A percentile compares a stretch with the other conserved stretches of the same genome.
Evolutionary conservation across 768 basidiomycete species (phyloP).

Genomic region (Psilocybe azurescens): DNA sequence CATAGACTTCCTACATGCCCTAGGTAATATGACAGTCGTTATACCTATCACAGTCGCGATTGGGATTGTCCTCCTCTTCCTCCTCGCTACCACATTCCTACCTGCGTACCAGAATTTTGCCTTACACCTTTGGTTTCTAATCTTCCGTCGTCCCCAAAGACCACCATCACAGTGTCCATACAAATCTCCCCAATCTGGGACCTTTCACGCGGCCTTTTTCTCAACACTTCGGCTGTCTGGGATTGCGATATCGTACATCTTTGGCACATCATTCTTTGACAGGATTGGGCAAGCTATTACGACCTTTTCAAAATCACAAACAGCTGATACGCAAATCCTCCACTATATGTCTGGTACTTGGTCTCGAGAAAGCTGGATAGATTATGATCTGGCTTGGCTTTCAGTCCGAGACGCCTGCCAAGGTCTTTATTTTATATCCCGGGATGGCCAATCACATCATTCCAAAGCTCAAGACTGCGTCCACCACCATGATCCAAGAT

Average conservation of each 20-base stretch:
- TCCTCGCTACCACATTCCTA: neutral
- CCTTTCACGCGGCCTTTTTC: conserved; percentile 1
- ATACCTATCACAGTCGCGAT: neutral
- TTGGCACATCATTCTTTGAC: neutral
- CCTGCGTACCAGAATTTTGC: neutral
- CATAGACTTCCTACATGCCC: conserved; percentile 16
- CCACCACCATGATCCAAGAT: neutral
- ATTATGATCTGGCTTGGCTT: neutral
- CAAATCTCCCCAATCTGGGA: conserved; percentile 9
- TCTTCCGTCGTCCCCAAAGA: neutral
- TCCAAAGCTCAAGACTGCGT: neutral
- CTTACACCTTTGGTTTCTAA: neutral
- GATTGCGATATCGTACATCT: neutral
- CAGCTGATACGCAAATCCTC: neutral
- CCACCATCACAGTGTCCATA: conserved; percentile 7
- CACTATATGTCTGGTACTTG: neutral
- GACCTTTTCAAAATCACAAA: neutral
- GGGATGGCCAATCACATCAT: no score
- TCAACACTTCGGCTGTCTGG: neutral
- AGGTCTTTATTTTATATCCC: neutral
- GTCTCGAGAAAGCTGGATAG: neutral
- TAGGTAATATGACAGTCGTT: neutral
- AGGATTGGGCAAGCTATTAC: neutral
- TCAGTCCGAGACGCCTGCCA: neutral
- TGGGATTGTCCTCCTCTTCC: neutral